Base-by-base conservation (phyloP, 2,329 filamentous ascomycete genomes). In the Xylogone sp. region DNA sequence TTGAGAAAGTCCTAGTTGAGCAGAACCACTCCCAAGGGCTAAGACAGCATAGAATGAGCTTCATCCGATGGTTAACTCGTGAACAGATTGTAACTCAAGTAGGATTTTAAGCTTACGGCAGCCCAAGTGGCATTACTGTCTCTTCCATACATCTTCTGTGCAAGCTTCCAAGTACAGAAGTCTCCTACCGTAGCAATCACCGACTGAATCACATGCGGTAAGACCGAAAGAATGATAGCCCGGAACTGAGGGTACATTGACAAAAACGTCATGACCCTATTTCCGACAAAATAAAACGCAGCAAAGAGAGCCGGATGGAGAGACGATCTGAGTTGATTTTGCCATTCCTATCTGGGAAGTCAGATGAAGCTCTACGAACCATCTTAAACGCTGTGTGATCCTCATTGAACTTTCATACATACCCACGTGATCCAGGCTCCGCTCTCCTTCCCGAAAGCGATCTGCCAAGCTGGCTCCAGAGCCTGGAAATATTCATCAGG, bases 1-100 rank as follows among this genome's bases (percentile, higher is more conserved):
- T 99, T 50, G 93, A 97, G 64, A 99, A 87, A 1, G 94, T 96
- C 45, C 94, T 82, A 0, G 91, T 93, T 1, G 91, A 94, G 71
- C 87, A 94, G 70, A 94, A 97, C 89, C 90, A 97, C 68, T 97
- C 90, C 91, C 94, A 99, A 6, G 94, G 90, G 69, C 84, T 96
- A 62, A 84, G 74, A 43, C 88, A 69, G 2, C 84, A 85, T 70
- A 94, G 78, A 53, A 80, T 77, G 44, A 96, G 75, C 85, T 91
- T 67, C 45, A 18, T 7, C 34, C 5, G n/a, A 16, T 18, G 8
- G 13, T 39, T 39, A 39, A 16, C 13, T 5, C 10, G n/a, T 5
- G n/a, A 16, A 18, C 5, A 16, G 8, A 18, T 39, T 5, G 4
- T 9, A 39, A 39, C 10, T 16, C 12, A 39, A 7, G n/a, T 4